Evolutionary conservation across 129 eudicot species (phyloP), one percentile per base, ranked within the genome.

Genomic region (Daucus carota): DNA sequence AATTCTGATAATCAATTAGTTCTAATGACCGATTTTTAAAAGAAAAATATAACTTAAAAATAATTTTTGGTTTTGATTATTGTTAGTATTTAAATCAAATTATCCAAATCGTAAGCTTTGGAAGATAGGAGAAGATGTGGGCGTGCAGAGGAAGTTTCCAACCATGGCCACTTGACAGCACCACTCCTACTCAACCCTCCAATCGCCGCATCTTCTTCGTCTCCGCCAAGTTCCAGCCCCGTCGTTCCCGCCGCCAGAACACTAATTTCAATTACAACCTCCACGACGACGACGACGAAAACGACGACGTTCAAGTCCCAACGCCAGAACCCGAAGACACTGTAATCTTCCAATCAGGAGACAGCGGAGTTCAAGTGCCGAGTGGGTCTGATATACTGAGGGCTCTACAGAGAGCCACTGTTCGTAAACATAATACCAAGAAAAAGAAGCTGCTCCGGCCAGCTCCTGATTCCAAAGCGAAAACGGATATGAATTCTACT

Each of bases 351-450:
- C 11, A 10, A 10, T 44, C 47, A 44, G 3, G 12, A 11, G 47
- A 44, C 14, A 44, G 15, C 7, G 57, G 24, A 48, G 22, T 45
- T 42, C 16, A 42, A 33, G 66, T 66, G 80, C 29, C 70, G 41
- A 85, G 81, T 26, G 85, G 85, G n/a, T 66, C 77, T 77, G 86
- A 81, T 76, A 77, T 85, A 8, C 41, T 85, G 68, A 38, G 74
- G 77, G 88, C 85, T 41, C 75, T 85, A 9, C 79, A 67, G 36
- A 78, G 71, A 73, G 85, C 85, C 38, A 43, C 70, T 12, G 81
- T 77, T 32, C 47, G 12, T 31, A 79, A 45, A 74, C 48, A 65
- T 4, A 80, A n/a, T 15, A 62, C 32, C 15, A 62, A 73, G 16
- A 47, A 38, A 42, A 54, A 46, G 18, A 28, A 18, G 10, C 16